phyloP scores from a whole-genome alignment of 768 basidiomycete genomes.

The Gloeopeniophorella convolvens region DNA sequence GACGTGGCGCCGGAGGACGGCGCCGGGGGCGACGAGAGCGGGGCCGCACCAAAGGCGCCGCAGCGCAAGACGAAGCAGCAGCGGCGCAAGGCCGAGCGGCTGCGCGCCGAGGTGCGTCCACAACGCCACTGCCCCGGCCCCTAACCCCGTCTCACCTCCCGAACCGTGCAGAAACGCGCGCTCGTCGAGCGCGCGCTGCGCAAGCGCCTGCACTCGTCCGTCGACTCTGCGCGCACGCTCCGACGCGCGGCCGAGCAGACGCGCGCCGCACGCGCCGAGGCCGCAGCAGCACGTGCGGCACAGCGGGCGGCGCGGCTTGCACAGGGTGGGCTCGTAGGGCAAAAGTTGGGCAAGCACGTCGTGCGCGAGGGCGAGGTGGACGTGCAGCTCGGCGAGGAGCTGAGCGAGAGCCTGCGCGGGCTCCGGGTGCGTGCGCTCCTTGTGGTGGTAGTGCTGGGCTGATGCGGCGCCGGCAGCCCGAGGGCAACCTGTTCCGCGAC shows the following conservation, averaged over 20 bases:
- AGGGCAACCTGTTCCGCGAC: conserved; percentile 90
- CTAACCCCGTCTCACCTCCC: not conserved
- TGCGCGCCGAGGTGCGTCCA: conserved; percentile 54
- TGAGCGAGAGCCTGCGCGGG: conserved; percentile 75
- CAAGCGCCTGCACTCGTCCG: conserved; percentile 55
- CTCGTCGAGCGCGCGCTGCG: conserved; percentile 51
- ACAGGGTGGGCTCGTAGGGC: conserved; percentile 59
- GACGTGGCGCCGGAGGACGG: too few relatives aligned
- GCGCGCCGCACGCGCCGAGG: conserved; percentile 34
- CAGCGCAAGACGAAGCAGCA: conserved; percentile 59
- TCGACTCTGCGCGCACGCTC: conserved; percentile 49
- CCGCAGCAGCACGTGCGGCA: conserved; percentile 35
- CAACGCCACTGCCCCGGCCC: not conserved
- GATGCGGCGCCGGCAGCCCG: conserved; percentile 57
- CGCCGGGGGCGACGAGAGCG: not conserved
- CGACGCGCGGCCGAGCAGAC: conserved; percentile 37
- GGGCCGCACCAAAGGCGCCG: conserved; percentile 23
- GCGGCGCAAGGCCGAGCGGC: conserved; percentile 55
- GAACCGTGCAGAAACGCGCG: conserved; percentile 47
- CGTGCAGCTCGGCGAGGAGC: conserved; percentile 87
- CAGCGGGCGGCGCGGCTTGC: conserved; percentile 45
- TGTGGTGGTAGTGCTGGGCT: too few relatives aligned
- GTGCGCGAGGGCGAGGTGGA: conserved; percentile 64
- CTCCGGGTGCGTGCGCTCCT: conserved; percentile 57
- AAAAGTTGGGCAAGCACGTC: conserved; percentile 72